Evolutionary conservation across 176 grass and related monocot species (phyloP).

Genomic region (Aegilops tauschii): DNA sequence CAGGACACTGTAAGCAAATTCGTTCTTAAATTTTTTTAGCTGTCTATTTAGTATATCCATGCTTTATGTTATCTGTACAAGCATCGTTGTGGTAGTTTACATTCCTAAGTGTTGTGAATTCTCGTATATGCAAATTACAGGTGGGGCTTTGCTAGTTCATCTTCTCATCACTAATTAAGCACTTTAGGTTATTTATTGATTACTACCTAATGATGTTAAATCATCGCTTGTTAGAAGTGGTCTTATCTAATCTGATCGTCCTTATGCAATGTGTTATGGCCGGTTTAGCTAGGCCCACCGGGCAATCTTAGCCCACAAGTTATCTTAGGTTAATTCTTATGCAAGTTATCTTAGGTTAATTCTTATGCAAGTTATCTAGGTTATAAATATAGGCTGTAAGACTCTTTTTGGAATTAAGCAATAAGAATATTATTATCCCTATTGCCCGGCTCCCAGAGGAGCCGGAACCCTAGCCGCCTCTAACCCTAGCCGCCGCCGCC

Average conservation of each 20-base stretch:
- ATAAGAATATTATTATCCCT: no score
- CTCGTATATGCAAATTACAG: neutral
- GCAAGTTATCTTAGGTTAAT: no score
- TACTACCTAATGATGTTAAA: constrained; percentile 7
- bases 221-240: neutral
- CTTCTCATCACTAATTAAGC: constrained; percentile 20
- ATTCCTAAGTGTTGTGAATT: neutral
- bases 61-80: neutral
- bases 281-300: no score
- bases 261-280: neutral
- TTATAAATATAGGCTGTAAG: no score
- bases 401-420: no score
- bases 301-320: no score
- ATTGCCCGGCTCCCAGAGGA: no score
- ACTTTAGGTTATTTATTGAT: neutral
- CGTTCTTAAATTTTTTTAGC: neutral
- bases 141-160: neutral
- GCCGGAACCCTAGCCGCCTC: no score
- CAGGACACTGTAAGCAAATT: constrained; percentile 56
- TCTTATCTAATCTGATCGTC: neutral
- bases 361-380: no score
- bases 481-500: no score
- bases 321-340: no score
- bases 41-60: constrained; percentile 6
- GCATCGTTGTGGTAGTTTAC: constrained; percentile 3